Evolutionary conservation across 2,329 filamentous ascomycete genomes (phyloP).

Genomic region (Westerdykella ornata): DNA sequence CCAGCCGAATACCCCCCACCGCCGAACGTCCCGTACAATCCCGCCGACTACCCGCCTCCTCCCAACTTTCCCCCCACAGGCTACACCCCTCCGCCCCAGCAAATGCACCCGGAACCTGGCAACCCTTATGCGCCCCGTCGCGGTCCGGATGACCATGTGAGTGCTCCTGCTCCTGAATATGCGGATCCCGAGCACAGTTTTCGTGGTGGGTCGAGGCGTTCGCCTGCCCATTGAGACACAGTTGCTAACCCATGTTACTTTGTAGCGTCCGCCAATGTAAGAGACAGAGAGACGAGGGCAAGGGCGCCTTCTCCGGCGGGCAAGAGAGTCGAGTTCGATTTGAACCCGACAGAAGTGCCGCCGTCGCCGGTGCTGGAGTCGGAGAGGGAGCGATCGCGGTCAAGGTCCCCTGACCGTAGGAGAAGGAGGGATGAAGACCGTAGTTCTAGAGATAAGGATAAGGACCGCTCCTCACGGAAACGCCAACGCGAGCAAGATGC

Average conservation of each 20-base stretch:
- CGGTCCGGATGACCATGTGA: conserved; percentile 45
- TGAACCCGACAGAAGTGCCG: conserved; percentile 22
- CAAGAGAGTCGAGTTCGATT: conserved; percentile 37
- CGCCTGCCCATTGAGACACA: conserved; percentile 15
- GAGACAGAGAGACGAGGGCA: conserved; percentile 2
- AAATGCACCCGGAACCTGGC: conserved; percentile 20
- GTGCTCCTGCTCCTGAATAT: conserved; percentile 29
- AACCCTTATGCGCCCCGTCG: conserved; percentile 25
- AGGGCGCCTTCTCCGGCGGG: conserved; percentile 3
- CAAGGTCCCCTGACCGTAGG: conserved; percentile 6
- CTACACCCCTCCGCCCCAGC: conserved; percentile 23
- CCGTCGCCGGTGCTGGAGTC: too few relatives aligned
- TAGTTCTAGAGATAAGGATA: conserved; percentile 23
- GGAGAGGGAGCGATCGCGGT: conserved; percentile 7
- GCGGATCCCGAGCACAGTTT: conserved; percentile 25
- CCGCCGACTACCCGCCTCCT: conserved; percentile 11
- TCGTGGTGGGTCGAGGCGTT: conserved; percentile 33
- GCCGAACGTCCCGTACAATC: conserved; percentile 6
- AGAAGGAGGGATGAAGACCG: conserved; percentile 4
- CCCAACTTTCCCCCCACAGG: conserved; percentile 14
- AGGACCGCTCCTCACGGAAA: conserved; percentile 11
- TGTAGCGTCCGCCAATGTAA: neutral
- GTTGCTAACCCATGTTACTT: conserved; percentile 13
- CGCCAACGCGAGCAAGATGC: conserved; percentile 9
- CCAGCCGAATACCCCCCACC: conserved; percentile 42